These are phyloP conservation scores for Anthracocystis walkeri DNA, from an alignment of 1,284 basidiomycete genomes.

Conservation along the genomic window DNA sequence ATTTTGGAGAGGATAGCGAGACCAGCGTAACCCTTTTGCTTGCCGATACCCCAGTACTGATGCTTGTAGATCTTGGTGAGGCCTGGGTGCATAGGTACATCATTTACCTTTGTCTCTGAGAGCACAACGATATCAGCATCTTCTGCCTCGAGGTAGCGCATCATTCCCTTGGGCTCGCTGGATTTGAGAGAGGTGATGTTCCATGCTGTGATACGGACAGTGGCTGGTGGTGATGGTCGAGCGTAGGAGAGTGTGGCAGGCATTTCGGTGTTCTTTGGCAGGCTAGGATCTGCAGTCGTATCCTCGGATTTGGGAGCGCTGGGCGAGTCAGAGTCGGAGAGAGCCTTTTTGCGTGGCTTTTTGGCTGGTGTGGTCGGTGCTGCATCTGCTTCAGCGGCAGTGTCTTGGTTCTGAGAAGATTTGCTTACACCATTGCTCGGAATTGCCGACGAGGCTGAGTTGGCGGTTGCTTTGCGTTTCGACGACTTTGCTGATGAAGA, in stretches of 20 bases:
- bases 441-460: conserved; percentile 7
- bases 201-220: conserved; percentile 58
- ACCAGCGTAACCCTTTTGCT: conserved; percentile 74
- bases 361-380: conserved; percentile 16
- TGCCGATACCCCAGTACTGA: conserved; percentile 67
- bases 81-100: conserved; percentile 55
- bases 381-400: not conserved
- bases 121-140: conserved; percentile 65
- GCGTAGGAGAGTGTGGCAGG: conserved; percentile 25
- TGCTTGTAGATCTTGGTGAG: conserved; percentile 59
- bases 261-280: conserved; percentile 49
- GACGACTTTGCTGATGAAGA: conserved; percentile 18
- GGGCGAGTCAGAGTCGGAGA: conserved; percentile 35
- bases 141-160: conserved; percentile 65
- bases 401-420: not conserved
- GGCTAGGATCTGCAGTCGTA: conserved; percentile 35
- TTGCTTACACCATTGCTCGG: no score
- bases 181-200: conserved; percentile 66
- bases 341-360: conserved; percentile 41
- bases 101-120: conserved; percentile 66
- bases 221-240: conserved; percentile 29
- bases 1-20: conserved; percentile 83
- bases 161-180: conserved; percentile 61
- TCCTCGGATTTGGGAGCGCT: conserved; percentile 36
- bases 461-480: conserved; percentile 30